A percentile compares a stretch with the other conserved stretches of the same genome.
phyloP scores from a whole-genome alignment of 2,329 filamentous ascomycete genomes.

The Penicillium sp. region DNA sequence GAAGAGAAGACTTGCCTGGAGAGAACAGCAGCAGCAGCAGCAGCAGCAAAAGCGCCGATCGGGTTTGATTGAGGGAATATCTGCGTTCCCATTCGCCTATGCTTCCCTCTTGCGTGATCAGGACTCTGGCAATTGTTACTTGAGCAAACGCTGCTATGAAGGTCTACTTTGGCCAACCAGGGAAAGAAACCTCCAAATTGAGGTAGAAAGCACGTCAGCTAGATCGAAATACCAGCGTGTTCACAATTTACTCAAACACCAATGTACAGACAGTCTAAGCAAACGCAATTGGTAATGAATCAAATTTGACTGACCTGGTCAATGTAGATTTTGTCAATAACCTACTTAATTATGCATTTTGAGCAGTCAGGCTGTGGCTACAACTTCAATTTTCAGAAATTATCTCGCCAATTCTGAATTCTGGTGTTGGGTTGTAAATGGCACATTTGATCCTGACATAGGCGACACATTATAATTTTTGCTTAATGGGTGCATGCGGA shows the following conservation, averaged over 20 bases:
- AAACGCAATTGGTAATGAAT: neutral
- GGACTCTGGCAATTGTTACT: neutral
- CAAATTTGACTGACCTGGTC: too few relatives aligned
- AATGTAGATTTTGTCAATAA: too few relatives aligned
- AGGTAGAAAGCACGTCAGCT: neutral
- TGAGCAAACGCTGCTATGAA: too few relatives aligned
- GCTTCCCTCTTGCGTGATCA: neutral
- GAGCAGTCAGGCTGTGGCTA: too few relatives aligned
- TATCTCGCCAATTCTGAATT: too few relatives aligned
- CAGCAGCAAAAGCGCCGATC: neutral
- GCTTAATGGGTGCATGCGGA: too few relatives aligned
- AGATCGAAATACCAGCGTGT: neutral
- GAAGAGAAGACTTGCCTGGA: slow-evolving; percentile 53
- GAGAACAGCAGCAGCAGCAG: slow-evolving; percentile 14
- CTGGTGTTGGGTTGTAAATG: too few relatives aligned
- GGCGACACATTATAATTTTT: too few relatives aligned
- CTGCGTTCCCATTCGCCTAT: neutral
- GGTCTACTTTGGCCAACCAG: neutral
- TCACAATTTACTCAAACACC: neutral
- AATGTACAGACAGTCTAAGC: neutral
- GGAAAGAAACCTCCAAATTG: too few relatives aligned
- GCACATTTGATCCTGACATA: too few relatives aligned
- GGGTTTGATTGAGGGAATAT: neutral
- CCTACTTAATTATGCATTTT: too few relatives aligned
- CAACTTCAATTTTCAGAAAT: too few relatives aligned